Evolutionary conservation across 2,329 filamentous ascomycete species (phyloP).

Genomic region (Calonectria pauciramosa): DNA sequence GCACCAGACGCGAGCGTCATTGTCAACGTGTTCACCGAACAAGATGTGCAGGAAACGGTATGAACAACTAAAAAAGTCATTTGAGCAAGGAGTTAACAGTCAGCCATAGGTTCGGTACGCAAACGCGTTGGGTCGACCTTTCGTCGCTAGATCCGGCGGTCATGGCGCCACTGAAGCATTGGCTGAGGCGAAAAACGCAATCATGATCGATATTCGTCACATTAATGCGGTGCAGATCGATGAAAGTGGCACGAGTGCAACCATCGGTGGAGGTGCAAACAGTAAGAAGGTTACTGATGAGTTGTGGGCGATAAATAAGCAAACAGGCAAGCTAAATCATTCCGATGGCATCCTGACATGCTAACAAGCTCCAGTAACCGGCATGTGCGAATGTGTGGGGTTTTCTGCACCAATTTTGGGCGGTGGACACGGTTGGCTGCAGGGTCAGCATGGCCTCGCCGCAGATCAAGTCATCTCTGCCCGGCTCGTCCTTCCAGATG

Average conservation of each 20-base stretch:
- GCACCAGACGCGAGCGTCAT: constrained; percentile 23
- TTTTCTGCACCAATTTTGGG: constrained; percentile 5
- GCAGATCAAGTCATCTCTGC: constrained; percentile 34
- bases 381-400: neutral
- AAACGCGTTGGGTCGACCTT: constrained; percentile 15
- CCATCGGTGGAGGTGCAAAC: constrained; percentile 21
- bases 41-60: constrained; percentile 35
- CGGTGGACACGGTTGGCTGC: constrained; percentile 35
- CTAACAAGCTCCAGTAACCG: neutral
- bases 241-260: constrained; percentile 4
- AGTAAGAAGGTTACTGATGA: constrained; percentile 24
- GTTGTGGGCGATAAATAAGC: constrained; percentile 28
- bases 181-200: constrained; percentile 19
- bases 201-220: constrained; percentile 26
- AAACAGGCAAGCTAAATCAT: constrained; percentile 25
- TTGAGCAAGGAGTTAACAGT: neutral
- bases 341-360: fast-evolving
- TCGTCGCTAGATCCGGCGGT: constrained; percentile 31
- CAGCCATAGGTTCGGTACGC: constrained; percentile 25
- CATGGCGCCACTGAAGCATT: constrained; percentile 34
- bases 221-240: constrained; percentile 7
- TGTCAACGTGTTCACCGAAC: constrained; percentile 22
- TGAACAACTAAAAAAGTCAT: no score
- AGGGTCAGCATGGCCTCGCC: constrained; percentile 27
- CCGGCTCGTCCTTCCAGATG: constrained; percentile 22